Base-by-base conservation (phyloP, 768 basidiomycete genomes). In the Sistotremastrum suecicum region DNA sequence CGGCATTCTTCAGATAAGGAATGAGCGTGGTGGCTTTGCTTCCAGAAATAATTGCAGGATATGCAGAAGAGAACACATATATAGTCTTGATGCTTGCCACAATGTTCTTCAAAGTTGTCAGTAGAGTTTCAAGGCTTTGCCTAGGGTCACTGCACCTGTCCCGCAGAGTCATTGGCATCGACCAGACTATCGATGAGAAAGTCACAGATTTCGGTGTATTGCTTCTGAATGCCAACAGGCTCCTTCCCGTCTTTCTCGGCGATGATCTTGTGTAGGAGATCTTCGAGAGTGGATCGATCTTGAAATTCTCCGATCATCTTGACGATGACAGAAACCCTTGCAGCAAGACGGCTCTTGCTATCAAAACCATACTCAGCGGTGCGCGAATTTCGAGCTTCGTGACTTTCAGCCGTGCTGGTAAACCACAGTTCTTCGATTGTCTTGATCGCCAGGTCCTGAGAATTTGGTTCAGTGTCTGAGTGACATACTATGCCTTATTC, bases 381-480 rank as follows among this genome's bases (percentile, higher is more conserved):
- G 0, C 60, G 47, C 5, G 30, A 51, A 45, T 36, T 65, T 63
- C 37, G 63, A 56, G 39, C 47, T 52, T 72, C 78, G 49, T 63
- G 46, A 37, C 64, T 53, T 7, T 62, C 52, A 3, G 55, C 39
- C 5, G 53, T 31, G 20, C 60, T 63, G 38, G 72, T 69, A 58
- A 97, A 94, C 86, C 91, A 91, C 3, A 97, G 64, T 51, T 97
- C 92, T 53, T 92, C 89, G 35, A 97, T 63, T 0, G 88, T 80
- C 59, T 89, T 92, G 53, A 85, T 66, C 0, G 94, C 89, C 10
- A 97, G 72, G 44, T 97, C 94, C 68, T 71, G 12, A 34, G 8
- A 35, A 31, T 2, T 10, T 45, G 20, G 52, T 35, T 49, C 41
- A 48, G 42, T 9, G 42, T 42, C 11, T 29, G 5, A 10, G 20